These are phyloP conservation scores for Colletotrichum echinochloae DNA, from an alignment of 2,329 filamentous ascomycete species.

Conservation along the genomic window DNA sequence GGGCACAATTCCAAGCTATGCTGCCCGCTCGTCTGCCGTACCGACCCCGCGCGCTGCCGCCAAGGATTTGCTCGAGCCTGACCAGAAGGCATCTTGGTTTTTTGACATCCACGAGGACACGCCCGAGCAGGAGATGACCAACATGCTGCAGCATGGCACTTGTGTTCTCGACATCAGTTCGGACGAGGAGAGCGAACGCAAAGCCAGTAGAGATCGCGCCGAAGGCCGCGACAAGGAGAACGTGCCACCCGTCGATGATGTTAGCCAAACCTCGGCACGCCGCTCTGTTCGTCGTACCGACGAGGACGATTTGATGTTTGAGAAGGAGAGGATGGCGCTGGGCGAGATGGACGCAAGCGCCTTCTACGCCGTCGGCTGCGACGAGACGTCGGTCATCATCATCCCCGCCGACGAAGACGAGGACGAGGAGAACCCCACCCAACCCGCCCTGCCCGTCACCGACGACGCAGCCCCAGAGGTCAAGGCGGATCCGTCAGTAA, in stretches of 20 bases:
- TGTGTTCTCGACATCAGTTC: constrained; percentile 89
- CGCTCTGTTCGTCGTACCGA: constrained; percentile 49
- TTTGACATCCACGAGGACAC: constrained; percentile 97
- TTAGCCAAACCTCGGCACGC: constrained; percentile 66
- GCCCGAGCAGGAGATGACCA: constrained; percentile 89
- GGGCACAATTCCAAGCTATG: constrained; percentile 76
- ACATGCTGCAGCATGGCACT: constrained; percentile 91
- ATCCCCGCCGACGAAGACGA: constrained; percentile 71
- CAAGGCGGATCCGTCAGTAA: constrained; percentile 41
- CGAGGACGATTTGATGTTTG: constrained; percentile 68
- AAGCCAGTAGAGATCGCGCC: constrained; percentile 62
- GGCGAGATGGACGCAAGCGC: constrained; percentile 75
- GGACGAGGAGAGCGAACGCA: constrained; percentile 79
- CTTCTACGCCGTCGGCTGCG: constrained; percentile 75
- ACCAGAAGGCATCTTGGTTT: constrained; percentile 78
- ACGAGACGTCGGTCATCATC: constrained; percentile 71
- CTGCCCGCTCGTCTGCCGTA: constrained; percentile 53
- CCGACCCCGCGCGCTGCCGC: constrained; percentile 44
- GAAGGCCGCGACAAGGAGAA: constrained; percentile 91
- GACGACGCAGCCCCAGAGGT: constrained; percentile 47
- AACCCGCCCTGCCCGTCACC: constrained; percentile 25
- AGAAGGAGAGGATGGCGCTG: constrained; percentile 74
- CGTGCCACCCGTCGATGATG: constrained; percentile 78
- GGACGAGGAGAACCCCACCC: constrained; percentile 45
- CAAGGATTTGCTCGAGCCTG: constrained; percentile 55